Base-by-base conservation (phyloP, 192 early-diverging fungal species). In the Coemansia guatemalensis region DNA sequence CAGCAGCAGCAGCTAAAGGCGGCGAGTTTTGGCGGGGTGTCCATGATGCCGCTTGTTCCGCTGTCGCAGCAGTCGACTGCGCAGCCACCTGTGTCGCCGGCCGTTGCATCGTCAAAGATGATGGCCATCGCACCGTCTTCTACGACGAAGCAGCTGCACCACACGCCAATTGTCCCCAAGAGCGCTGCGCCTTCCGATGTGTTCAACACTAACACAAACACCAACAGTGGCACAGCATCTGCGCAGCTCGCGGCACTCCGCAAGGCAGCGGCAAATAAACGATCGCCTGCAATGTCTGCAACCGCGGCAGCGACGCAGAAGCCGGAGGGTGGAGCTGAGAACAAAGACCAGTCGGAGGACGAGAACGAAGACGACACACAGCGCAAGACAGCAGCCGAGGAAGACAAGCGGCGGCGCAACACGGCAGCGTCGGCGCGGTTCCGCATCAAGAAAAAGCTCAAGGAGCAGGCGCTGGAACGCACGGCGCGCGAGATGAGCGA, bases 361-460 rank as follows among this genome's bases (percentile, higher is more conserved):
- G 39, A 35, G 53, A 22, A 14, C 22, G 64, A 65, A 6, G 56
- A 53, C 14, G 64, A 48, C 20, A 67, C 56, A 39, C 25, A 22
- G n/a, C 63, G 67, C 48, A 23, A 75, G 64, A 32, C 66, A 17
- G 71, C 75, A 3, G 85, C 84, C 18, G 85, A 90, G 58, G 90
- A 88, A 53, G 94, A 98, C 76, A 98, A 98, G 83, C 86, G 96
- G 52, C 81, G 87, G 26, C 88, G 95, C 48, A 99, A 99, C 84
- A 99, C 95, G 5, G 94, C 88, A 20, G 96, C 96, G 17, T 93
- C 91, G 14, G 95, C 95, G 20, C 84, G 96, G 11, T 99, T 99
- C 87, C 85, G 96, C 18, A 84, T 91, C 54, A 95, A 95, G 85
- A 99, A 97, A 81, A 97, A 97, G 85, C 64, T 88, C 74, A 86